Base-by-base conservation (phyloP, 2,329 filamentous ascomycete genomes). In the Didymosphaeria variabile region DNA sequence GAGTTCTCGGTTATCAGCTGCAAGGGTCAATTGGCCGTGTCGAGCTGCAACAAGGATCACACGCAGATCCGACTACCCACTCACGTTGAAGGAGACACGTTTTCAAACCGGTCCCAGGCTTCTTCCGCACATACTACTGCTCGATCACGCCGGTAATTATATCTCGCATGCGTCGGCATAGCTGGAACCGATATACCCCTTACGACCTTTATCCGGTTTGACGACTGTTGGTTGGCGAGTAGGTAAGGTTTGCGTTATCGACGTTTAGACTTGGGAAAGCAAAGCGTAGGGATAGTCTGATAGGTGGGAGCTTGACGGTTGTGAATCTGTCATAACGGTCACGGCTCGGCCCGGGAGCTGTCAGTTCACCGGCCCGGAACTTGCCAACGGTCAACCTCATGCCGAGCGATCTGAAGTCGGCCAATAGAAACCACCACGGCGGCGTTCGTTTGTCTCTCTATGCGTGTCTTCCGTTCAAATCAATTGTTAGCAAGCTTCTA, bases 301-400 rank as follows among this genome's bases (percentile, higher is more conserved):
- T 19, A 10, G 38, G 17, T 5, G 38, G 17, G 19, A 45, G 9
- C 42, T 45, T 45, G 2, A 45, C 17, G 45, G 42, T 47, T 4
- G 21, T 47, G 2, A 19, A 10, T 9, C 23, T 29, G 23, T 31
- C 23, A 17, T 34, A 8, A 32, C 54, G 60, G 53, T 52, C 44
- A 57, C 70, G 70, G 70, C 61, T 69, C 70, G 70, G 67, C 62
- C 70, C 70, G 42, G 23, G 70, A 59, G 56, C 63, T 71, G 65
- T 68, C 69, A 70, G 36, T 5, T 45, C 17, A 46, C 57, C 42
- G 42, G 49, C 40, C 59, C 47, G 58, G 58, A n/a, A n/a, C n/a
- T n/a, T n/a, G n/a, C 38, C 17, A n/a, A 29, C 26, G 4, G 26
- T 29, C 26, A 5, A 40, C 38, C 17, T 40, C n/a, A 19, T n/a